phyloP scores from a whole-genome alignment of 352 stramenopile genomes.

The Aphanomyces astaci region DNA sequence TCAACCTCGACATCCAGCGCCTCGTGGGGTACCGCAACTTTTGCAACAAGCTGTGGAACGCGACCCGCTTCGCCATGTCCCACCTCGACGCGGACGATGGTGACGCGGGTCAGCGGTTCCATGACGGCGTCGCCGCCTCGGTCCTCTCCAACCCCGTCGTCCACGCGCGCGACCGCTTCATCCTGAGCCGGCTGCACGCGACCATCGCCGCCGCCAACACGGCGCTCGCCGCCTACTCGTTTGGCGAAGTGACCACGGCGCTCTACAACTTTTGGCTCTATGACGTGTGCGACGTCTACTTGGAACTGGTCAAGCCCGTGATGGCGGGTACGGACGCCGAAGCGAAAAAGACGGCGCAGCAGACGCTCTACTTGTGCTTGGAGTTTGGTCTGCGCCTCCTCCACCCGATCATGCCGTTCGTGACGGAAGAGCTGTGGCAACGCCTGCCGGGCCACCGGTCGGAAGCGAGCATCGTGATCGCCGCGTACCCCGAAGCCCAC shows the following conservation, averaged over 20 bases:
- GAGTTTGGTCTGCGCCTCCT: conserved; percentile 86
- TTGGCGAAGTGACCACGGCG: conserved; percentile 91
- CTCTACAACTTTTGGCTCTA: conserved; percentile 98
- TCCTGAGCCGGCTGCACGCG: conserved; percentile 66
- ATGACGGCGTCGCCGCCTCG: conserved; percentile 44
- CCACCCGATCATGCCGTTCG: conserved; percentile 97
- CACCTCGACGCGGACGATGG: conserved; percentile 89
- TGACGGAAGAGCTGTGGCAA: conserved; percentile 93
- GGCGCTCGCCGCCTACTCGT: conserved; percentile 91
- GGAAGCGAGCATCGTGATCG: conserved; percentile 66
- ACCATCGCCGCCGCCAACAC: conserved; percentile 58
- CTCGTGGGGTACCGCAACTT: conserved; percentile 99
- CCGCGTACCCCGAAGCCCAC: conserved; percentile 63
- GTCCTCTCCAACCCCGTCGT: conserved; percentile 63
- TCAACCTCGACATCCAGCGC: conserved; percentile 99
- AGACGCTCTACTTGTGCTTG: conserved; percentile 80
- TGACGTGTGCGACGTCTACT: conserved; percentile 98
- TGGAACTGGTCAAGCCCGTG: conserved; percentile 99
- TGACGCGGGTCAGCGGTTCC: conserved; percentile 29
- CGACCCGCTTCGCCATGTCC: conserved; percentile 95
- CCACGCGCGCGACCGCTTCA: conserved; percentile 63
- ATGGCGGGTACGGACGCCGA: conserved; percentile 79
- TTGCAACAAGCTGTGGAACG: conserved; percentile 99
- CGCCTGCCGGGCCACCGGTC: conserved; percentile 65
- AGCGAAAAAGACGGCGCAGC: conserved; percentile 67